Evolutionary conservation across 2,329 filamentous ascomycete species (phyloP).

Genomic region (Cercospora nicotianae): DNA sequence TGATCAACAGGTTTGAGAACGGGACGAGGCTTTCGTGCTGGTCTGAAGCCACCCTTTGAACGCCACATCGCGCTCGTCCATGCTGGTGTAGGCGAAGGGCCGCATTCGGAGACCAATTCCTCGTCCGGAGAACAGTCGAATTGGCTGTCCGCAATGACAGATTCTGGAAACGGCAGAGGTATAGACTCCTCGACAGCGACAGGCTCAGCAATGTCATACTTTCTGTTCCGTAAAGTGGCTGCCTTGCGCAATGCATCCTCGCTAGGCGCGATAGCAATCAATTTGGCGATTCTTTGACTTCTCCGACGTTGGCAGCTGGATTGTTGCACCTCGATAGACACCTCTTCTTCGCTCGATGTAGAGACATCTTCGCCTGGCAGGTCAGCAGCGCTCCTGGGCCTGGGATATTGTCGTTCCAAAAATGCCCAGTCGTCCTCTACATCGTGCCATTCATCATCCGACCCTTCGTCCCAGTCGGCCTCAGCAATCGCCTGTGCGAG

Average conservation of each 20-base stretch:
- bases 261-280: conserved; percentile 22
- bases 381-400: not conserved
- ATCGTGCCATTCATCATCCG: conserved; percentile 16
- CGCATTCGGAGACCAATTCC: conserved; percentile 20
- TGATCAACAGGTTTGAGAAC: conserved; percentile 23
- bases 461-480: not conserved
- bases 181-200: conserved; percentile 7
- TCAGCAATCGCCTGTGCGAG: conserved; percentile 1
- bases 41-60: conserved; percentile 21
- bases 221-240: conserved; percentile 21
- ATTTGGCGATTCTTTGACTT: conserved; percentile 14
- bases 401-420: conserved; percentile 2
- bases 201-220: not conserved
- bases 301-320: conserved; percentile 24
- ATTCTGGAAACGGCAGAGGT: conserved; percentile 21
- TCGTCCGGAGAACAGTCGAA: not conserved
- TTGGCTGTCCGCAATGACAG: conserved; percentile 21
- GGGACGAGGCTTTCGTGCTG: conserved; percentile 14
- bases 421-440: conserved; percentile 23
- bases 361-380: not conserved
- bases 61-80: conserved; percentile 31
- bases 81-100: conserved; percentile 28
- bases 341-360: conserved; percentile 2
- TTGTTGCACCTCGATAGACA: conserved; percentile 19
- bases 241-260: conserved; percentile 25